phyloP scores from a whole-genome alignment of 2,329 filamentous ascomycete genomes.

The Bipolaris cookei region DNA sequence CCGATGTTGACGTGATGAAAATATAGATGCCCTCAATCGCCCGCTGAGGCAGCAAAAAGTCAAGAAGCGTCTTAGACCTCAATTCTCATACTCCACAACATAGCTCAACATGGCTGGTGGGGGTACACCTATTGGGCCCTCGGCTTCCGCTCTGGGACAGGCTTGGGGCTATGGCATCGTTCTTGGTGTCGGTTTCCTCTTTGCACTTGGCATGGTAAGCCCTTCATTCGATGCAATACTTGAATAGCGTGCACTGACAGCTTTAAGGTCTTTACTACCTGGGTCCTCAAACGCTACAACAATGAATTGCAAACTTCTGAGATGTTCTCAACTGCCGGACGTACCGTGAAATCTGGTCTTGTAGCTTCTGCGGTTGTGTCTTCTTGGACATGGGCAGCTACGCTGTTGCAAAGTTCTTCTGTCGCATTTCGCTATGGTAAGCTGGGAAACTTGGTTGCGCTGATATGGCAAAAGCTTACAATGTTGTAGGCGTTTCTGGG shows the following conservation, averaged over 20 bases:
- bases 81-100: slow-evolving; percentile 10
- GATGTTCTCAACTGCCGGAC: slow-evolving; percentile 41
- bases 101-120: slow-evolving; percentile 32
- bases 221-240: not conserved
- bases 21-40: slow-evolving; percentile 28
- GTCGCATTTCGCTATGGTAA: slow-evolving; percentile 45
- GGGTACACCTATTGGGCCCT: slow-evolving; percentile 33
- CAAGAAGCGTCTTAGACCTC: slow-evolving; percentile 6
- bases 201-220: slow-evolving; percentile 39
- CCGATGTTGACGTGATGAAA: not conserved
- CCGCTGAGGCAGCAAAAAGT: slow-evolving; percentile 8
- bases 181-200: slow-evolving; percentile 41
- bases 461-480: not conserved
- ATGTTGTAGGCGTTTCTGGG: slow-evolving; percentile 32
- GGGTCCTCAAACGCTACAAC: slow-evolving; percentile 41
- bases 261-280: slow-evolving; percentile 34
- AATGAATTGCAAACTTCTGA: slow-evolving; percentile 42
- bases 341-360: slow-evolving; percentile 42
- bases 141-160: slow-evolving; percentile 35
- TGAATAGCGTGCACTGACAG: not conserved
- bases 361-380: slow-evolving; percentile 41
- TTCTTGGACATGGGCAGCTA: slow-evolving; percentile 42
- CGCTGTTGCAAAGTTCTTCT: slow-evolving; percentile 38
- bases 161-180: slow-evolving; percentile 46
- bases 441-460: not conserved